Evolutionary conservation across 139 green algal genomes (phyloP).

Genomic region (Desmodesmus armatus): DNA sequence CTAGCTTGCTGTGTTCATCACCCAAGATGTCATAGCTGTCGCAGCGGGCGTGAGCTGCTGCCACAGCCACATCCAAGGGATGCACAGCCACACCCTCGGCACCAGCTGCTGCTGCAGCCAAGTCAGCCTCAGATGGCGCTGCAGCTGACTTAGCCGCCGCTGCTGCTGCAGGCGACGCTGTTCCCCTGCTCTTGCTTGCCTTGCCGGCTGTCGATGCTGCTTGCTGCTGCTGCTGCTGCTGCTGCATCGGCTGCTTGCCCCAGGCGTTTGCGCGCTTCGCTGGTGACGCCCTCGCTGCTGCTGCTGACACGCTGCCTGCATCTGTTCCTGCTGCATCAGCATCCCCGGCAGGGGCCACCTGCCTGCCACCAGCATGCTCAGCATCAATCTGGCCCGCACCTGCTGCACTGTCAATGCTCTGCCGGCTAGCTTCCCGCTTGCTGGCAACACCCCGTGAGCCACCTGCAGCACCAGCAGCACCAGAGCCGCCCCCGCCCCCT

Average conservation of each 20-base stretch:
- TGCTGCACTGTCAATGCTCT: not conserved
- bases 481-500: not conserved
- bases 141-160: not conserved
- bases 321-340: not conserved
- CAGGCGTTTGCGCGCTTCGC: not conserved
- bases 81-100: too few relatives aligned
- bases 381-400: not conserved
- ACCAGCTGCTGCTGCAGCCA: not conserved
- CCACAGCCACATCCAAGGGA: too few relatives aligned
- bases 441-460: slow-evolving; percentile 17
- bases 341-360: not conserved
- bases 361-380: too few relatives aligned
- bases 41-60: not conserved
- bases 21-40: slow-evolving; percentile 36
- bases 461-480: not conserved
- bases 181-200: not conserved
- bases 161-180: not conserved
- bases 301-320: not conserved
- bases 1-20: slow-evolving; percentile 28
- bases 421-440: not conserved
- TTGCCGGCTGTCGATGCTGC: too few relatives aligned
- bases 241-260: too few relatives aligned
- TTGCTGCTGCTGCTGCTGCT: too few relatives aligned
- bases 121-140: not conserved
- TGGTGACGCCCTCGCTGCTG: not conserved